A percentile compares a stretch with the other conserved stretches of the same genome.
These are phyloP conservation scores for Fagus crenata DNA, from an alignment of 306 rosid genomes.

Conservation along the genomic window DNA sequence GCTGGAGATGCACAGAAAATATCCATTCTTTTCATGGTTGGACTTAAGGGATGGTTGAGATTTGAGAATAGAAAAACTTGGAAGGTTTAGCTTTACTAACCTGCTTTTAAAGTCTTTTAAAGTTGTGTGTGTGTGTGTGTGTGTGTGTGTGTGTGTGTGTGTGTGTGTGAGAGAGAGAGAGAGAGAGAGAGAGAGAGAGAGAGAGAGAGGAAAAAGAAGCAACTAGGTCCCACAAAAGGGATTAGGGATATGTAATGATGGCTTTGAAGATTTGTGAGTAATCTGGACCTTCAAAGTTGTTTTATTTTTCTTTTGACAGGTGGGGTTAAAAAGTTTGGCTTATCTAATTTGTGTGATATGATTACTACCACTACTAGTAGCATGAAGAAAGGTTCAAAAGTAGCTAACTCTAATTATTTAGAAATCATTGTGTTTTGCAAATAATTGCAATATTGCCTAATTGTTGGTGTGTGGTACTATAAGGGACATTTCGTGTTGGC, in stretches of 20 bases:
- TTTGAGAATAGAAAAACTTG: not conserved
- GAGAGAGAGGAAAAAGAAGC: conserved; percentile 14
- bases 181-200: conserved; percentile 3
- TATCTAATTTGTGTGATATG: conserved; percentile 40
- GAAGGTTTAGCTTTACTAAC: not conserved
- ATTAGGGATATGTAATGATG: conserved; percentile 21
- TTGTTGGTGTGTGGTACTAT: not conserved
- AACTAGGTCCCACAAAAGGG: conserved; percentile 34
- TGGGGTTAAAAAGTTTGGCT: conserved; percentile 33
- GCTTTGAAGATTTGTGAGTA: conserved; percentile 37
- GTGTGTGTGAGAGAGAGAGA: not conserved
- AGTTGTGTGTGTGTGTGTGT: too few relatives aligned
- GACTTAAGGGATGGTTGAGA: not conserved
- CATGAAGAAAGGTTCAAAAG: conserved; percentile 31
- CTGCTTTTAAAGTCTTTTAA: conserved; percentile 23
- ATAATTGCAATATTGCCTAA: not conserved
- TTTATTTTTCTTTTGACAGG: not conserved
- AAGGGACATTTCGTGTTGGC: not conserved
- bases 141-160: too few relatives aligned
- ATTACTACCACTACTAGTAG: conserved; percentile 52
- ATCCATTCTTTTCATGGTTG: conserved; percentile 60
- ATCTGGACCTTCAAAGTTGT: conserved; percentile 35
- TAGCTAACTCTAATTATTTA: conserved; percentile 42
- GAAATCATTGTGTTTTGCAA: conserved; percentile 40
- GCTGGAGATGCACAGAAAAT: conserved; percentile 66